A percentile compares a stretch with the other conserved stretches of the same genome.
Evolutionary conservation across 345 rosid genomes (phyloP).

Genomic region (Salix purpurea): DNA sequence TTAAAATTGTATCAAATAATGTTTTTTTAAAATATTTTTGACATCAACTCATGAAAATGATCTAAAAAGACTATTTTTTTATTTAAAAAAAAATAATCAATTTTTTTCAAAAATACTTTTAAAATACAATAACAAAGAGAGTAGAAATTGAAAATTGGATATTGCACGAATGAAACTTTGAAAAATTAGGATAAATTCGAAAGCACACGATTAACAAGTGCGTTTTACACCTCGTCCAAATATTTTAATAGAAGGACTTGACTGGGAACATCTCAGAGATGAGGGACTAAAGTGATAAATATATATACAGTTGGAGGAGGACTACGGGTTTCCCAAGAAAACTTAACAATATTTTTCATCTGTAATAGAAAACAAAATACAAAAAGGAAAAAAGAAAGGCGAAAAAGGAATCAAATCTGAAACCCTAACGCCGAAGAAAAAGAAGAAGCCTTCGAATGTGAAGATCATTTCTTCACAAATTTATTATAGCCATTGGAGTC

Average conservation of each 20-base stretch:
- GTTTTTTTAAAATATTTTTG: too few relatives aligned
- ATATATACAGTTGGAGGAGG: background rate
- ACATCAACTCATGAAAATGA: too few relatives aligned
- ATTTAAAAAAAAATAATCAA: too few relatives aligned
- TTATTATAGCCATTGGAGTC: background rate
- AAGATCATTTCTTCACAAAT: background rate
- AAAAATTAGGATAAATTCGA: background rate
- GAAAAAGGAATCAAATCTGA: background rate
- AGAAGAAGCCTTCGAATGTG: background rate
- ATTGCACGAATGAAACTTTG: too few relatives aligned
- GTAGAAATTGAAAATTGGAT: too few relatives aligned
- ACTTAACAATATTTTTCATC: background rate
- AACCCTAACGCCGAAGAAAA: background rate
- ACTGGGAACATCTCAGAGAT: background rate
- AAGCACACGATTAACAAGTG: background rate
- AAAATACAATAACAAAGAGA: too few relatives aligned
- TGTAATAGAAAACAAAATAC: background rate
- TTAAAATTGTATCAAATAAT: too few relatives aligned
- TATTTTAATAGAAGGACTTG: background rate
- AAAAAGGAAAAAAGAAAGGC: background rate
- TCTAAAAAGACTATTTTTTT: too few relatives aligned
- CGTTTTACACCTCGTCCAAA: background rate
- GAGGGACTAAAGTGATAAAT: background rate
- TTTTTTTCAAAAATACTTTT: too few relatives aligned
- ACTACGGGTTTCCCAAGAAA: background rate